Conservation (phyloP, 1,284 basidiomycete species). For the Ustilago vetiveriae region DNA sequence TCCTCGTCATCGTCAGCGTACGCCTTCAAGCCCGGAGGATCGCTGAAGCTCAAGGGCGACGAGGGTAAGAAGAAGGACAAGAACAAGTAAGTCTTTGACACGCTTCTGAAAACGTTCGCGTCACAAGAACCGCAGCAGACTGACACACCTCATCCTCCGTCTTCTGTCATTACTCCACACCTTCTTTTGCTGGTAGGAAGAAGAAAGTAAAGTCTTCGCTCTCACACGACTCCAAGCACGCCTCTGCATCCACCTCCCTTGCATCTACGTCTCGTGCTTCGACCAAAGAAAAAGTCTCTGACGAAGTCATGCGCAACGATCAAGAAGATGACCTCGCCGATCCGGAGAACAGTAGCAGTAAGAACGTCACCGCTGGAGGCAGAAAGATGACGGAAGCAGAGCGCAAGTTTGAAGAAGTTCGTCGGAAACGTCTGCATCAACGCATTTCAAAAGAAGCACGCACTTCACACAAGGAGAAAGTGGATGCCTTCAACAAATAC, state of each 20-base stretch:
- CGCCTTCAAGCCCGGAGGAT: conserved; percentile 60
- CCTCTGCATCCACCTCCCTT: conserved; percentile 12
- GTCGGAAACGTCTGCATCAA: conserved; percentile 80
- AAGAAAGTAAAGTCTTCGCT: conserved; percentile 53
- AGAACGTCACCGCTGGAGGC: conserved; percentile 63
- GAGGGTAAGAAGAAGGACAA: conserved; percentile 48
- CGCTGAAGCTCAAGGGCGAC: conserved; percentile 62
- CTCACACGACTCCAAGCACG: conserved; percentile 18
- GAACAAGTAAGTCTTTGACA: conserved; percentile 31
- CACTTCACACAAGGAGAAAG: conserved; percentile 94
- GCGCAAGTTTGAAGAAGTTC: conserved; percentile 84
- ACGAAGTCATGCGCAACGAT: background rate
- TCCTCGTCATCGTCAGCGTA: conserved; percentile 53
- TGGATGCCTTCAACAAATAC: conserved; percentile 83
- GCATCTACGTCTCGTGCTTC: conserved; percentile 8
- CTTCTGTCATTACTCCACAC: background rate
- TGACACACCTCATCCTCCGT: background rate
- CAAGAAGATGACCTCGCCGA: background rate
- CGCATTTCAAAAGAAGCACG: conserved; percentile 81
- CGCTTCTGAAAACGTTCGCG: conserved; percentile 1
- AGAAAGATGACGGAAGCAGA: conserved; percentile 85
- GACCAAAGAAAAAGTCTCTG: conserved; percentile 9
- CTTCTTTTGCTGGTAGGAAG: conserved; percentile 38
- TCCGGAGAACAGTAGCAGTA: conserved; percentile 70
- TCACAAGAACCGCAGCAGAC: background rate